A percentile compares a stretch with the other conserved stretches of the same genome.
These are phyloP conservation scores for Claviceps sp. DNA, from an alignment of 2,329 filamentous ascomycete species.

Conservation along the genomic window DNA sequence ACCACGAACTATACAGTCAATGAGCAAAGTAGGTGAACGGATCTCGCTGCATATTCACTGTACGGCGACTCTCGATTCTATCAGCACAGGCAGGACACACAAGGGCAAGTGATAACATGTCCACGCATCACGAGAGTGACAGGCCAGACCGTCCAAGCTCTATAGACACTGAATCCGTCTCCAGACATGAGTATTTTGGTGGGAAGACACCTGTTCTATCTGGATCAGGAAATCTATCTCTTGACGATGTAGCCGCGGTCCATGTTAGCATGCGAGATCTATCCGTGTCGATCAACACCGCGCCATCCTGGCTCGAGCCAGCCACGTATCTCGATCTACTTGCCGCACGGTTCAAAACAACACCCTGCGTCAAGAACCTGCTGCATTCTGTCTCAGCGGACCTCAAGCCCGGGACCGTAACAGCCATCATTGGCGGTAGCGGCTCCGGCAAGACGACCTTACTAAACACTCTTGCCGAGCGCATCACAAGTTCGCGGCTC, in stretches of 20 bases:
- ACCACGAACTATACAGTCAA: not conserved
- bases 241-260: slow-evolving; percentile 42
- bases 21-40: not conserved
- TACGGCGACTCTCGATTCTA: not conserved
- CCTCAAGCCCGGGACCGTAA: slow-evolving; percentile 52
- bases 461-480: slow-evolving; percentile 57
- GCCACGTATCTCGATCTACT: slow-evolving; percentile 30
- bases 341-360: slow-evolving; percentile 23
- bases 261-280: slow-evolving; percentile 40
- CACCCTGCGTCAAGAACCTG: slow-evolving; percentile 34
- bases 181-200: slow-evolving; percentile 5
- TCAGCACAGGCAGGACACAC: not conserved
- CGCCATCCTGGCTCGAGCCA: slow-evolving; percentile 38
- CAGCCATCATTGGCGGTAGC: slow-evolving; percentile 62
- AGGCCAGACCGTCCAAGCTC: slow-evolving; percentile 21
- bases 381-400: slow-evolving; percentile 50
- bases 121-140: slow-evolving; percentile 13
- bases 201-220: slow-evolving; percentile 16
- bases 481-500: slow-evolving; percentile 44
- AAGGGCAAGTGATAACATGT: not conserved
- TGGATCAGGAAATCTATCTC: slow-evolving; percentile 24
- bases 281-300: slow-evolving; percentile 43
- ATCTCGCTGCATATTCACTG: not conserved
- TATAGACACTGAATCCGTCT: slow-evolving; percentile 14
- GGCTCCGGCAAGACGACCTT: slow-evolving; percentile 62